Evolutionary conservation across 495 filamentous ascomycete species (phyloP).

Genomic region (Letharia lupina): DNA sequence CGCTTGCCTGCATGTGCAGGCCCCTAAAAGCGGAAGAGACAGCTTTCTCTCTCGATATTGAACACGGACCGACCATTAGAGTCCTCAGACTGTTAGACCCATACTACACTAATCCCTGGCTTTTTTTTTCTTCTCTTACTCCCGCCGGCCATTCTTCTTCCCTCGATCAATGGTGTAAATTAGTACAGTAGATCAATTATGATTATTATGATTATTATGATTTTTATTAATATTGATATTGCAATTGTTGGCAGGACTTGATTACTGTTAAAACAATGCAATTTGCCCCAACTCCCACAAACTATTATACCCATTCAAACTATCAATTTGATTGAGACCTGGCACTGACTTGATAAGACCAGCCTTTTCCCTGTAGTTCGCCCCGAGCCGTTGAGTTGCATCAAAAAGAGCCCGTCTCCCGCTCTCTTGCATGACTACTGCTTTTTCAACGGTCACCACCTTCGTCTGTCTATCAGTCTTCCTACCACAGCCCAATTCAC

Average conservation of each 20-base stretch:
- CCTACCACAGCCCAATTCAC: background rate
- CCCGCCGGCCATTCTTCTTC: conserved; percentile 13
- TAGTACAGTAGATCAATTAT: background rate
- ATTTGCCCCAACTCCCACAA: background rate
- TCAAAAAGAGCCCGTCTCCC: conserved; percentile 21
- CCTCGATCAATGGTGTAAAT: conserved; percentile 1
- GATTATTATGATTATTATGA: too few species aligned
- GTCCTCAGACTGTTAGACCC: background rate
- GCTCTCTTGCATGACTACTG: conserved; percentile 17
- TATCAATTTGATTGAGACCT: background rate
- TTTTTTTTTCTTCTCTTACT: conserved; percentile 14
- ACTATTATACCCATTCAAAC: background rate
- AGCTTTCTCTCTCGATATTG: conserved; percentile 9
- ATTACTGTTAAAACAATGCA: conserved; percentile 1
- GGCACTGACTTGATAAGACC: conserved; percentile 6
- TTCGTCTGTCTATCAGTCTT: background rate
- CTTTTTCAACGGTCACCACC: conserved; percentile 3
- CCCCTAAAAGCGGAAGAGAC: conserved; percentile 21
- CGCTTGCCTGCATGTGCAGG: conserved; percentile 20
- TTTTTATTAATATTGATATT: too few species aligned
- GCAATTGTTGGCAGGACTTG: background rate
- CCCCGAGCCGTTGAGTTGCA: conserved; percentile 18
- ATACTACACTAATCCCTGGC: background rate
- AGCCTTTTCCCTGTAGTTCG: conserved; percentile 18
- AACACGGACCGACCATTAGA: conserved; percentile 17